phyloP scores from a whole-genome alignment of 345 rosid genomes.

The Eutrema japonicum region DNA sequence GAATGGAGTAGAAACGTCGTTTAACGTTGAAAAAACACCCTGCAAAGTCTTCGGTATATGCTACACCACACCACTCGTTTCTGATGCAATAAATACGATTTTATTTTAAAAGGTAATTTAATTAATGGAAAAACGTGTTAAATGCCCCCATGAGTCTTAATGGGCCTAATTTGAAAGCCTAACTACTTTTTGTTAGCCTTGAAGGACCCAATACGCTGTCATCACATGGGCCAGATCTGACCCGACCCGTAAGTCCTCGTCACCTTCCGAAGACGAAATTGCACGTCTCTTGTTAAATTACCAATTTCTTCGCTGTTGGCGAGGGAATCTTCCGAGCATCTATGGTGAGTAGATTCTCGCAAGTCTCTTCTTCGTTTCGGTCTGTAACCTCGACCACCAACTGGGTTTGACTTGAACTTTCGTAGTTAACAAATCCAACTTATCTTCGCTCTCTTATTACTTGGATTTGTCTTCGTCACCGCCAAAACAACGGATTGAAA shows the following conservation, averaged over 20 bases:
- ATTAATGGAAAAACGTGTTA: too few relatives aligned
- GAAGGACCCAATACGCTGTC: not conserved
- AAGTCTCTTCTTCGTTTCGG: constrained; percentile 6
- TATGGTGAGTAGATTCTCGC: constrained; percentile 37
- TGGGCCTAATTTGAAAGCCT: too few relatives aligned
- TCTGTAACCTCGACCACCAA: not conserved
- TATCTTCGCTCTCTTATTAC: constrained; percentile 12
- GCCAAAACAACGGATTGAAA: constrained; percentile 20
- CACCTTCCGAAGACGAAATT: constrained; percentile 7
- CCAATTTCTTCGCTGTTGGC: constrained; percentile 8
- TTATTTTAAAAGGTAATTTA: too few relatives aligned
- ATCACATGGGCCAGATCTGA: not conserved
- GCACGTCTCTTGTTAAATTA: constrained; percentile 34
- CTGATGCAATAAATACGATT: too few relatives aligned
- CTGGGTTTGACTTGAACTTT: constrained; percentile 26
- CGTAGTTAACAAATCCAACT: not conserved
- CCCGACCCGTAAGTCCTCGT: not conserved
- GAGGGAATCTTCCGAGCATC: constrained; percentile 40
- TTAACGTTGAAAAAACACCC: not conserved
- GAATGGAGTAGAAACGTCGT: constrained; percentile 3
- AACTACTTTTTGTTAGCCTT: not conserved
- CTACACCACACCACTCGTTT: too few relatives aligned
- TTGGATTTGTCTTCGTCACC: constrained; percentile 18
- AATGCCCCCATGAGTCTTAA: too few relatives aligned
- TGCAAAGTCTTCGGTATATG: too few relatives aligned